Base-by-base conservation (phyloP, 2,329 filamentous ascomycete genomes). In the Gaeumannomyces tritici region DNA sequence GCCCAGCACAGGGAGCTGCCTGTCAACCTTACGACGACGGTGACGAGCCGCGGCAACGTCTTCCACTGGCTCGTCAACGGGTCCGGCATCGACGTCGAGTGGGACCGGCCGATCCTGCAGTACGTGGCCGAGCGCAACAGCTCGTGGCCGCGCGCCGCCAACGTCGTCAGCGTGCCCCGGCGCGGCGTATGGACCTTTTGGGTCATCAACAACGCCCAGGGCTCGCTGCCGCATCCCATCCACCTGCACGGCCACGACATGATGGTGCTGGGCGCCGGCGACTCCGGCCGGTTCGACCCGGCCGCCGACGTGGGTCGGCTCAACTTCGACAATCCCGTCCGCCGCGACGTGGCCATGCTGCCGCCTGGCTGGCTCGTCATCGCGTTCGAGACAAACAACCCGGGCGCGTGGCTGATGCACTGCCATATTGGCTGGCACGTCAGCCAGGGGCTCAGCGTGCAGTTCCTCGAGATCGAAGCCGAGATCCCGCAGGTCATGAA, bases 361-460 rank as follows among this genome's bases (percentile, higher is more conserved):
- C 75, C 76, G 0, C 68, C 66, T 2, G 80, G 79, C 0, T 77
- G 76, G 66, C 63, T 81, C 8, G 73, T 77, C 1, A 69, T 82
- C 21, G 78, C 74, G 0, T 82, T 80, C 66, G 67, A 73, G 62
- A 72, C 76, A 0, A 75, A 83, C 66, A 82, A 82, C 64, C 80
- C 79, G 0, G 80, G 80, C 24, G 67, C 72, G 9, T 78, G 76
- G 75, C 63, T 76, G 54, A 69, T 78, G 66, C 76, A 78, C 64
- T 78, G 75, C 67, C 76, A 78, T 64, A 77, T 79, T 64, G 74
- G 73, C 15, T 79, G 74, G 77, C 80, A 83, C 66, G 71, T 77
- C 29, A 70, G 68, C 60, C 73, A 75, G 63, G 79, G 77, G 54
- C 73, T 82, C 5, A 77, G 74, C 6, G 67, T 81, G 54, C 80